Base-by-base conservation (phyloP, 208 protist species). In the Crithidia brevicula region DNA sequence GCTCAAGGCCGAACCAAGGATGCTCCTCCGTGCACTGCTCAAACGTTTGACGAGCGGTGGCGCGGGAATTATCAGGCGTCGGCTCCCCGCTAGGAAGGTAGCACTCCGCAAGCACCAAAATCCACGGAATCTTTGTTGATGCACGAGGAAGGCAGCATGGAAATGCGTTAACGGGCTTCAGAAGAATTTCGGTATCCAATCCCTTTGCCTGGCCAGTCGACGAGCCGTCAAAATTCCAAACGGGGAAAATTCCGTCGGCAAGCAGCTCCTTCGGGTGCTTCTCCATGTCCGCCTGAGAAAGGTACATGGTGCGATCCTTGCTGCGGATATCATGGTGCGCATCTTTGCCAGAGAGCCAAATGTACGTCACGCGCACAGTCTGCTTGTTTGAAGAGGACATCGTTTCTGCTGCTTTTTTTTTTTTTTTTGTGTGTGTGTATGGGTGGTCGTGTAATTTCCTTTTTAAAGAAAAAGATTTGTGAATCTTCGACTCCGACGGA, bases 211-310 rank as follows among this genome's bases (percentile, higher is more conserved):
- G 91, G 25, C 59, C 70, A 31, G 91, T 96, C 28, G 91, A 98
- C 18, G 97, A 99, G 47, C 98, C 98, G 67, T 99, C 97, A 74
- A 96, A 99, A 81, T 99, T 99, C 97, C 97, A 99, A n/a, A 96
- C 77, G 10, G 97, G 96, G 30, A 99, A 92, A 58, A 89, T 33
- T 0, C 81, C 82, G 28, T 85, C 76, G 4, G 78, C 82, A 15
- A 91, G 78, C 43, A 93, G 63, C n/a, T 84, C 76, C 67, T 93
- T 91, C 13, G 89, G 89, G 28, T 82, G 67, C 70, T 85, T 81
- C 33, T 67, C 38, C 18, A 90, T 11, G 38, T 94, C 66, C 9
- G 83, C 80, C 28, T 56, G 45, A 16, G 78, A 79, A 3, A 93
- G 68, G 60, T 90, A 92, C 77, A 94, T 79, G 10, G 91, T 96